phyloP scores from a whole-genome alignment of 495 filamentous ascomycete genomes.

The Oidiodendron maius region DNA sequence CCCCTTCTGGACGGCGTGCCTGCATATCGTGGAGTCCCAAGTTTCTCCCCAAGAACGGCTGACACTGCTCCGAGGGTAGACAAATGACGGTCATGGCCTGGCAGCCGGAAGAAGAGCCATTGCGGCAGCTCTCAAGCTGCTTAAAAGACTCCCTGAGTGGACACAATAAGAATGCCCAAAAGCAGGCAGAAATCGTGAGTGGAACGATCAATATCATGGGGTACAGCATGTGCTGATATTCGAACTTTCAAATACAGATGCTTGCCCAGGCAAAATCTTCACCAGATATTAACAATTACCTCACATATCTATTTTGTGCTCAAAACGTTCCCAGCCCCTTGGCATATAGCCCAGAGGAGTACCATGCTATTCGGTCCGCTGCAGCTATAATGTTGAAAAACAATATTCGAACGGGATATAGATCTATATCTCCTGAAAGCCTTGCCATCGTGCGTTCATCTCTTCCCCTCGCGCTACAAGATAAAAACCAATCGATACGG shows the following conservation, averaged over 20 bases:
- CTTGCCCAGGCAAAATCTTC: constrained; percentile 83
- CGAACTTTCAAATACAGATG: constrained; percentile 58
- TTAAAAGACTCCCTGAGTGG: constrained; percentile 88
- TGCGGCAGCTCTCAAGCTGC: constrained; percentile 82
- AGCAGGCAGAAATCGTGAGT: constrained; percentile 68
- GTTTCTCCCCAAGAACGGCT: neutral
- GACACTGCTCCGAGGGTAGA: constrained; percentile 4
- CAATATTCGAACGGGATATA: constrained; percentile 67
- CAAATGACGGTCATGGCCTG: constrained; percentile 63
- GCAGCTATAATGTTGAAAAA: constrained; percentile 95
- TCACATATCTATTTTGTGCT: constrained; percentile 83
- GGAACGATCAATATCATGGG: constrained; percentile 2
- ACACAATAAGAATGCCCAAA: constrained; percentile 69
- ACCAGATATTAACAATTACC: constrained; percentile 95
- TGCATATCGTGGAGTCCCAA: constrained; percentile 17
- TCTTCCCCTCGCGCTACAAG: constrained; percentile 71
- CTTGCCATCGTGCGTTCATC: constrained; percentile 72
- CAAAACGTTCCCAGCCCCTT: constrained; percentile 52
- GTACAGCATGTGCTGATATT: constrained; percentile 8
- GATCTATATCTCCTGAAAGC: constrained; percentile 62
- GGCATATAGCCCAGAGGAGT: constrained; percentile 49
- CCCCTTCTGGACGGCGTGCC: constrained; percentile 13
- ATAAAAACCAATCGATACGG: constrained; percentile 75
- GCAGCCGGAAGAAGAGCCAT: constrained; percentile 82
- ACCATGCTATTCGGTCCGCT: constrained; percentile 72